Evolutionary conservation across 345 rosid species (phyloP).

Genomic region (Aethionema arabicum): DNA sequence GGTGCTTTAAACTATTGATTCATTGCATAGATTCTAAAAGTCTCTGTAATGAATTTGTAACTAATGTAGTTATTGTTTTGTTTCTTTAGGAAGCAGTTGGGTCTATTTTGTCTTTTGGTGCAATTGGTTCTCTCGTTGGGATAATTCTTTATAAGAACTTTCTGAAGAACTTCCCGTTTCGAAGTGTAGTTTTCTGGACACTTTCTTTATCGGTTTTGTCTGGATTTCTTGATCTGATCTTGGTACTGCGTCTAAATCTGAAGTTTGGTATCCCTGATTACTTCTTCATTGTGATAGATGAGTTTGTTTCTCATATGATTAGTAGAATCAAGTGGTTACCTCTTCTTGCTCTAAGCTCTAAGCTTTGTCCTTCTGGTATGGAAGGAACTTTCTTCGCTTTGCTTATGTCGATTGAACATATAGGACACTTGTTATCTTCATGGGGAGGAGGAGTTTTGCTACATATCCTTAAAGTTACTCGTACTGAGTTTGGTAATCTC

Average conservation of each 20-base stretch:
- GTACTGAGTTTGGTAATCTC: constrained; percentile 59
- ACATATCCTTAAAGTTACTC: constrained; percentile 51
- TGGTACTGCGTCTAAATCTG: constrained; percentile 63
- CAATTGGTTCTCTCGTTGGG: constrained; percentile 69
- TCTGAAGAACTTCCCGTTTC: constrained; percentile 57
- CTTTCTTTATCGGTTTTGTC: constrained; percentile 55
- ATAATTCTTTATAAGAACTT: constrained; percentile 57
- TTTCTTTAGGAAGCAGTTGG: constrained; percentile 65
- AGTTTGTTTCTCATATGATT: constrained; percentile 51
- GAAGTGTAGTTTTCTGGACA: constrained; percentile 59
- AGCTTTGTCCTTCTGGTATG: constrained; percentile 72
- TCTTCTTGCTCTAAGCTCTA: constrained; percentile 68
- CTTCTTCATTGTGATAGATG: constrained; percentile 65
- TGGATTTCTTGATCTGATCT: constrained; percentile 63
- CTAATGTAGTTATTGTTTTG: constrained; percentile 6
- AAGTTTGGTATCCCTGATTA: constrained; percentile 64
- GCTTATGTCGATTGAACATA: constrained; percentile 70
- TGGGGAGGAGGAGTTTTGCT: constrained; percentile 70
- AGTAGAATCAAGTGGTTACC: constrained; percentile 70
- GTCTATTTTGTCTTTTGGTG: constrained; percentile 57
- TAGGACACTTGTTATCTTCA: constrained; percentile 53
- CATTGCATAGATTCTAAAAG: neutral
- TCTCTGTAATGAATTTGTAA: neutral
- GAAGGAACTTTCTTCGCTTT: constrained; percentile 81
- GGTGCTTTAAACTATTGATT: constrained; percentile 28